phyloP scores from a whole-genome alignment of 805 yeast genomes.

The Ogataea henricii region DNA sequence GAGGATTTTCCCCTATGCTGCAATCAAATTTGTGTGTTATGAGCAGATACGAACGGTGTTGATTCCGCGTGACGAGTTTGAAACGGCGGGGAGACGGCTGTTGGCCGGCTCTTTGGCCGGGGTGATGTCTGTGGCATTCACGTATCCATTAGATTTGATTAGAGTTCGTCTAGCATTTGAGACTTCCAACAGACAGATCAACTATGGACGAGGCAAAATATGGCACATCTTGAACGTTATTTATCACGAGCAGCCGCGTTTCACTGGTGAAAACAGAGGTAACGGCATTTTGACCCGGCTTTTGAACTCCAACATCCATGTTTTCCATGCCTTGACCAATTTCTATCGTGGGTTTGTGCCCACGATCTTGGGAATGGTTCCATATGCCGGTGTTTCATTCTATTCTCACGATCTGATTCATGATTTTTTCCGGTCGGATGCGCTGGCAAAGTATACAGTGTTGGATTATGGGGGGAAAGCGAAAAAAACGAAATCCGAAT shows the following conservation, averaged over 20 bases:
- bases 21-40: conserved; percentile 93
- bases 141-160: conserved; percentile 89
- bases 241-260: conserved; percentile 37
- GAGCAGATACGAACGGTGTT: conserved; percentile 83
- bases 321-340: conserved; percentile 50
- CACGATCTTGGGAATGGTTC: conserved; percentile 92
- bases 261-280: conserved; percentile 32
- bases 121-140: conserved; percentile 77
- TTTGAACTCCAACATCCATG: conserved; percentile 36
- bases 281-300: not conserved
- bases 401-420: conserved; percentile 91
- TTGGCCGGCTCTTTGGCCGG: conserved; percentile 92
- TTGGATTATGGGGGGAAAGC: conserved; percentile 14
- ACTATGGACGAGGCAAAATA: conserved; percentile 35
- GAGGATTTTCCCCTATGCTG: conserved; percentile 95
- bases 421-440: conserved; percentile 73
- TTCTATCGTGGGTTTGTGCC: conserved; percentile 95
- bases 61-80: conserved; percentile 74
- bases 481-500: conserved; percentile 32
- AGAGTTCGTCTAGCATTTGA: conserved; percentile 92
- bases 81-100: conserved; percentile 78
- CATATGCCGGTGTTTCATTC: conserved; percentile 97
- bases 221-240: conserved; percentile 32
- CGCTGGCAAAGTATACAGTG: conserved; percentile 56
- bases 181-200: conserved; percentile 45